phyloP scores from a whole-genome alignment of 2,329 filamentous ascomycete genomes.

The Zelopaecilomyces penicillatus region DNA sequence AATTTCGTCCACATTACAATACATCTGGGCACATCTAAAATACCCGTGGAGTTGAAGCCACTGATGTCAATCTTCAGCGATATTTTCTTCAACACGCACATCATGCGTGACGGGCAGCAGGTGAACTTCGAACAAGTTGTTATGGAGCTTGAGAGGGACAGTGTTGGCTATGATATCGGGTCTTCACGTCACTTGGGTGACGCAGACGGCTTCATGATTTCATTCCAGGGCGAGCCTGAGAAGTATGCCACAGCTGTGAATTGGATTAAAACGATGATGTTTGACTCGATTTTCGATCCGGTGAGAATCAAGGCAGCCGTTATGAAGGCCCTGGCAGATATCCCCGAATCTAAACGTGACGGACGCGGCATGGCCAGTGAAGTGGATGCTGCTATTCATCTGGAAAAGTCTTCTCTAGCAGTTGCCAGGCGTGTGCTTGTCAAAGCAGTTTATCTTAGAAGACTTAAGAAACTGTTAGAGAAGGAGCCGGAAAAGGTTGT shows the following conservation, averaged over 20 bases:
- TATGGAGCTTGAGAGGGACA: slow-evolving; percentile 83
- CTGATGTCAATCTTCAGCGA: slow-evolving; percentile 76
- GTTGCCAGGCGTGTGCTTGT: slow-evolving; percentile 77
- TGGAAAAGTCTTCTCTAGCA: slow-evolving; percentile 64
- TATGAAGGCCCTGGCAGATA: slow-evolving; percentile 78
- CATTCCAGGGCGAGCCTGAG: slow-evolving; percentile 77
- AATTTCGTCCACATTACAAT: slow-evolving; percentile 85
- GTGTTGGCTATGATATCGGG: slow-evolving; percentile 71
- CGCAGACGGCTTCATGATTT: slow-evolving; percentile 70
- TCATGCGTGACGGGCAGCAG: slow-evolving; percentile 64
- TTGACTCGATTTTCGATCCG: slow-evolving; percentile 80
- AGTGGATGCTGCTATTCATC: slow-evolving; percentile 70
- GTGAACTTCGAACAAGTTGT: slow-evolving; percentile 90
- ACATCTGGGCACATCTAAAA: slow-evolving; percentile 66
- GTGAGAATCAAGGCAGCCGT: slow-evolving; percentile 54
- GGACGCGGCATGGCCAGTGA: slow-evolving; percentile 60
- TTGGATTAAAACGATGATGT: slow-evolving; percentile 81
- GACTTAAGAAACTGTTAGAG: slow-evolving; percentile 71
- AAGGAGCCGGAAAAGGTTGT: slow-evolving; percentile 70
- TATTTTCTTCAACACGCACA: slow-evolving; percentile 91
- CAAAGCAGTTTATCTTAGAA: slow-evolving; percentile 78
- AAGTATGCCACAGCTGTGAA: slow-evolving; percentile 77
- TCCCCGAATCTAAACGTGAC: slow-evolving; percentile 85
- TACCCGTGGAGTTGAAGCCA: slow-evolving; percentile 78
- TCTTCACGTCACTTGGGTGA: slow-evolving; percentile 63